Evolutionary conservation across 2,329 filamentous ascomycete genomes (phyloP).

Genomic region (Cladosporium cucumerinum): DNA sequence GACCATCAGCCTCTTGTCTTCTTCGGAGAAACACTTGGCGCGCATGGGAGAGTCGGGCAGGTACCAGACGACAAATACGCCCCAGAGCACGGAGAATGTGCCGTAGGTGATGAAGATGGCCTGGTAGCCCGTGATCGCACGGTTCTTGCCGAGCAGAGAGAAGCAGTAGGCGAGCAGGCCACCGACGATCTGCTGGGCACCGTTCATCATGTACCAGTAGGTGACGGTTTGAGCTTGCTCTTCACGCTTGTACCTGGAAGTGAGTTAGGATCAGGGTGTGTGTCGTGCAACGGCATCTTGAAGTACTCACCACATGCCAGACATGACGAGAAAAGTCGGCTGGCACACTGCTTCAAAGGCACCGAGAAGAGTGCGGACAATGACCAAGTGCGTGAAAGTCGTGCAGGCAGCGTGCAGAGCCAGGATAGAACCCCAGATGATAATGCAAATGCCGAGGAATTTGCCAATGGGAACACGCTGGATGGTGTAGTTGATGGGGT

Average conservation of each 20-base stretch:
- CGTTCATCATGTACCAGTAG: constrained; percentile 55
- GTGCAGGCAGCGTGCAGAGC: constrained; percentile 59
- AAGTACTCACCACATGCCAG: constrained; percentile 56
- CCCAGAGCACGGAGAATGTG: constrained; percentile 60
- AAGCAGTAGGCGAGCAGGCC: constrained; percentile 62
- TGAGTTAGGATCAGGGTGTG: background rate
- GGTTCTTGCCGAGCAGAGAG: constrained; percentile 30
- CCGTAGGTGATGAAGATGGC: constrained; percentile 66
- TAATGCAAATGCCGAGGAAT: constrained; percentile 60
- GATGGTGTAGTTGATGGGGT: constrained; percentile 64
- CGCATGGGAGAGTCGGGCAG: constrained; percentile 70
- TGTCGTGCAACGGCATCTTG: too few relatives aligned
- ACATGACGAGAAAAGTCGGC: constrained; percentile 65
- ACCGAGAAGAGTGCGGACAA: constrained; percentile 63
- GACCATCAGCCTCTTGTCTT: constrained; percentile 54
- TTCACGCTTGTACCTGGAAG: constrained; percentile 55
- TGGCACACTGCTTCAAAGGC: constrained; percentile 70
- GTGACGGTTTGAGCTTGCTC: constrained; percentile 66
- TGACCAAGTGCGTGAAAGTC: constrained; percentile 58
- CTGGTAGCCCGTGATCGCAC: constrained; percentile 54
- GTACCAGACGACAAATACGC: constrained; percentile 60
- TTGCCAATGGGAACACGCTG: constrained; percentile 60
- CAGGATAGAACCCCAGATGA: constrained; percentile 61
- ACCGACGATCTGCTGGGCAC: constrained; percentile 62
- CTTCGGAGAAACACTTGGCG: constrained; percentile 65